Evolutionary conservation across 116 monocot species (phyloP), one percentile per base, ranked within the genome.

Genomic region (Phalaenopsis hybrid): DNA sequence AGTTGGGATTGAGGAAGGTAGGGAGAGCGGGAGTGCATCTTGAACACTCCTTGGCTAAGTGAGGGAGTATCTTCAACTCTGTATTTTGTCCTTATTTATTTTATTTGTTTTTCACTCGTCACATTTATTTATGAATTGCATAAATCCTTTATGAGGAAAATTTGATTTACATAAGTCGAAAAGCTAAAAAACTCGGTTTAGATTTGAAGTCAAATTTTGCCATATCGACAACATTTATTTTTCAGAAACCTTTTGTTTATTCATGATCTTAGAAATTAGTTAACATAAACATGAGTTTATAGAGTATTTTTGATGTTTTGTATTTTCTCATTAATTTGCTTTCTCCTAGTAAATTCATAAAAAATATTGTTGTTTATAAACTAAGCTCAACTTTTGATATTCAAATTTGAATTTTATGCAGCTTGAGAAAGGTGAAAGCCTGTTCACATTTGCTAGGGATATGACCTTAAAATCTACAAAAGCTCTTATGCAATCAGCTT

Each of bases 361-460:
- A 8, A 41, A 23, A 25, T 67, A 25, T 67, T 3, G 2, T 67
- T 28, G 67, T 67, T 25, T 11, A 21, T 25, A 25, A 67, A 10
- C 25, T 25, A 67, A 67, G 21, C 67, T 21, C 67, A 67, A 67
- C 23, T 63, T 67, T 6, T 67, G 8, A 67, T 28, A 67, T 28
- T 67, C 67, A 1, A 67, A 6, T 28, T 48, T 81, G 15, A 55
- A 41, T 41, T 55, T 16, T 16, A 55, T 81, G 21, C 91, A 96
- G 96, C 81, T 79, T 77, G 96, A 96, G 86, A 92, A 87, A 85
- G 96, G 96, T 73, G 96, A 96, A 88, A 94, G 86, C 78, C 85
- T 96, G 79, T 89, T 94, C 81, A 86, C 92, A 72, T 89, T 94
- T 80, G 96, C 92, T 23, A 89, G 84, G 82, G 92, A 92, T 80